A percentile compares a stretch with the other conserved stretches of the same genome.
Evolutionary conservation across 495 filamentous ascomycete genomes (phyloP).

Genomic region (Hypoxylon subgilvum): DNA sequence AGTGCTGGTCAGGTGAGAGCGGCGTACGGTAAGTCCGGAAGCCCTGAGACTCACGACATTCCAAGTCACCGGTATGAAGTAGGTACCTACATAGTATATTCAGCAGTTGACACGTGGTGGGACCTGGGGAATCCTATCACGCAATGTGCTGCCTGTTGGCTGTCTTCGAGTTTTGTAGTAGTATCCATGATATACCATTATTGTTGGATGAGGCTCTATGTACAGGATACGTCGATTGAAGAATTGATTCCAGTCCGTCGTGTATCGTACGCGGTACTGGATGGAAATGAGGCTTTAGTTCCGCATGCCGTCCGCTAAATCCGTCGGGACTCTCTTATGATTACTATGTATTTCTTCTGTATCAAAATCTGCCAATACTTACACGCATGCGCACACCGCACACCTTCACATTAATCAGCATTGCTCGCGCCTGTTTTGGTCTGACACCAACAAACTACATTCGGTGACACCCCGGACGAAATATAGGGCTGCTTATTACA

Average conservation of each 20-base stretch:
- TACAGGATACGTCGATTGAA: background rate
- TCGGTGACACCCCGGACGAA: constrained; percentile 10
- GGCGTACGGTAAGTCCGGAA: constrained; percentile 5
- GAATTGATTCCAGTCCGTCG: too few relatives aligned
- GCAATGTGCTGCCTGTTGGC: constrained; percentile 1
- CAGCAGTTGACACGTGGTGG: background rate
- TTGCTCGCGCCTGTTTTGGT: too few relatives aligned
- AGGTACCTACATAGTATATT: background rate
- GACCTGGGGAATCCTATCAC: background rate
- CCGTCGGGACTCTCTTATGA: too few relatives aligned
- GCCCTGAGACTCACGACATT: constrained; percentile 14
- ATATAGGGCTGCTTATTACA: constrained; percentile 14
- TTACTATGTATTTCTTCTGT: too few relatives aligned
- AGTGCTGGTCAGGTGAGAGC: constrained; percentile 5
- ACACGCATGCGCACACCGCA: too few relatives aligned
- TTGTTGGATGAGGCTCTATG: background rate
- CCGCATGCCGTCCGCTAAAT: too few relatives aligned
- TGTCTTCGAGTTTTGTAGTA: constrained; percentile 2
- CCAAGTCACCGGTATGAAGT: constrained; percentile 1
- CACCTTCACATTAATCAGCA: too few relatives aligned
- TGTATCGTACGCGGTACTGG: too few relatives aligned
- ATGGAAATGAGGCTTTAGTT: too few relatives aligned
- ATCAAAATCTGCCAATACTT: too few relatives aligned
- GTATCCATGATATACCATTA: background rate
- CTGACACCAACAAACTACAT: background rate